Base-by-base conservation (phyloP, 1,284 basidiomycete genomes). In the Cryptococcus floricola region DNA sequence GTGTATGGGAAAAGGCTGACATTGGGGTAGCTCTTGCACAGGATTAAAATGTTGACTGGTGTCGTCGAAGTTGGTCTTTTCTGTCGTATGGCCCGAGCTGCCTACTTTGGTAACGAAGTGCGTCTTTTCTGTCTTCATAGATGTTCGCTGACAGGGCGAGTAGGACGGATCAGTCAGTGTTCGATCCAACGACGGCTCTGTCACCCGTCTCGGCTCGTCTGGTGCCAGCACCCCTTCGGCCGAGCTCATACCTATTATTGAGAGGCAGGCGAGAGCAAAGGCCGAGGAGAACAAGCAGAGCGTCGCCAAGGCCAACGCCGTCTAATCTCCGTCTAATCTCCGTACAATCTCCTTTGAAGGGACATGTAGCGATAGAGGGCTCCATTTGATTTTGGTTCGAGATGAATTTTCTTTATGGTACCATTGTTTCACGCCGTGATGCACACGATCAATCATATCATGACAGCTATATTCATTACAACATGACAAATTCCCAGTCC, bases 51-150 rank as follows among this genome's bases (percentile, higher is more conserved):
- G 82, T 80, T 96, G 52, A 98, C 95, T 1, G 95, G 96, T 56
- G 92, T 98, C 12, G 88, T 98, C 34, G 95, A 98, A 76, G 96
- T 98, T 37, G 96, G 96, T 0, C 78, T 98, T 23, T 98, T 98
- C 81, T 93, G 90, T 71, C 81, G 86, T 53, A 87, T 98, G 83
- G 91, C 89, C n/a, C 85, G 88, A 74, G 92, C 91, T 0, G 94
- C 94, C 10, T 98, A 98, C 81, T 98, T 98, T 79, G 95, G 95
- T 18, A 95, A 96, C 68, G 83, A 86, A 79, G 88, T 89, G 57
- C 59, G 80, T 71, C 14, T 25, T 13, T 12, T 44, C 31, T n/a
- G 39, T 18, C 27, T 53, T 31, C 34, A 38, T 10, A 28, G 44
- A 2, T 16, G 1, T 23, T 13, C 23, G 57, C 64, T 38, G 64